Evolutionary conservation across 306 rosid species (phyloP).

Genomic region (Prunus salicina): DNA sequence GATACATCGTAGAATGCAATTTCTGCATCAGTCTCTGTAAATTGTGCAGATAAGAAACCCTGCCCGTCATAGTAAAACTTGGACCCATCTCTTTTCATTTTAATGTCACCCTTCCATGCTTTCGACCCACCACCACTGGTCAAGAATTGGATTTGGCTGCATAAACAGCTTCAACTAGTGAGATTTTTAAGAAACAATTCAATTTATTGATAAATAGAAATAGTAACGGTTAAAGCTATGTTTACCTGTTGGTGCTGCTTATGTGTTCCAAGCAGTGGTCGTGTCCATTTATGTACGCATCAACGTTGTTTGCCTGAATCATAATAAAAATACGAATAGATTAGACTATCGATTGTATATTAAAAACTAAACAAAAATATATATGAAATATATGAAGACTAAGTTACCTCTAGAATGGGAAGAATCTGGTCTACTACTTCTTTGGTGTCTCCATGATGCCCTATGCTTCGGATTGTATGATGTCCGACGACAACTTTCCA

Average conservation of each 20-base stretch:
- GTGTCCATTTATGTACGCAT: slow-evolving; percentile 73
- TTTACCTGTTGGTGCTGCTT: slow-evolving; percentile 45
- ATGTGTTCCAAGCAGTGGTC: slow-evolving; percentile 73
- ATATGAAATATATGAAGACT: no score
- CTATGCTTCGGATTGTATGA: slow-evolving; percentile 61
- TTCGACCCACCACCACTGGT: slow-evolving; percentile 81
- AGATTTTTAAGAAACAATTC: not conserved
- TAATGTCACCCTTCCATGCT: slow-evolving; percentile 65
- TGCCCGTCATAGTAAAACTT: slow-evolving; percentile 69
- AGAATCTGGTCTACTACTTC: slow-evolving; percentile 57
- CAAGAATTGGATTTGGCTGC: slow-evolving; percentile 64
- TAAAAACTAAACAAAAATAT: no score
- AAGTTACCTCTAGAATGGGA: slow-evolving; percentile 66
- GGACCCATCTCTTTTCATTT: slow-evolving; percentile 19
- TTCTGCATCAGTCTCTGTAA: slow-evolving; percentile 30
- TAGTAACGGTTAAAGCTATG: not conserved
- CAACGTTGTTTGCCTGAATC: slow-evolving; percentile 57
- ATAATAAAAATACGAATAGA: not conserved
- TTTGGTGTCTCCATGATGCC: slow-evolving; percentile 56
- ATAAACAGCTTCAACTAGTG: not conserved
- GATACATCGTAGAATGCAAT: slow-evolving; percentile 49
- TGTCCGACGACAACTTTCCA: slow-evolving; percentile 84
- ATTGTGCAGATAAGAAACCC: slow-evolving; percentile 54
- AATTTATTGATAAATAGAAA: no score
- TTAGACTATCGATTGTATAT: no score